Evolutionary conservation across 306 rosid species (phyloP).

Genomic region (peach (Prunus persica)): DNA sequence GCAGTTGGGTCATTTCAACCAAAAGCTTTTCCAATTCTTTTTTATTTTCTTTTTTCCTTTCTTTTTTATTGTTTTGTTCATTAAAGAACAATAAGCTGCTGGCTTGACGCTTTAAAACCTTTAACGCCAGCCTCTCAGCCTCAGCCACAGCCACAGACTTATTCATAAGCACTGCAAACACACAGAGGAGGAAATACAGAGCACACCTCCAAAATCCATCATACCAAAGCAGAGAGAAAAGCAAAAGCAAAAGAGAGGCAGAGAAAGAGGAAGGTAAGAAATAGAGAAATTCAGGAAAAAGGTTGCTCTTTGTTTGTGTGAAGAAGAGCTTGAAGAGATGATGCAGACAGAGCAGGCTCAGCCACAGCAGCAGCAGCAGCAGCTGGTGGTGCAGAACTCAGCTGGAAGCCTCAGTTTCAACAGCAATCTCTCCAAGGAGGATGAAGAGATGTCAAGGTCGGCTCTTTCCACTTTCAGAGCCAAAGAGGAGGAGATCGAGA

Average conservation of each 20-base stretch:
- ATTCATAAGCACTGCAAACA: slow-evolving; percentile 42
- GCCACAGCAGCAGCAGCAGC: slow-evolving; percentile 45
- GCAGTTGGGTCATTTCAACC: slow-evolving; percentile 56
- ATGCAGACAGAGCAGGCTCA: slow-evolving; percentile 43
- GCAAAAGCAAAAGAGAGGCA: slow-evolving; percentile 11
- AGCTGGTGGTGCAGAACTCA: slow-evolving; percentile 70
- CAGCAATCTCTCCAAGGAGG: slow-evolving; percentile 87
- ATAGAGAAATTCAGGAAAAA: slow-evolving; percentile 36
- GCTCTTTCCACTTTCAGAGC: slow-evolving; percentile 91
- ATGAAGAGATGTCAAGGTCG: slow-evolving; percentile 92
- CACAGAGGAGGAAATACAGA: slow-evolving; percentile 33
- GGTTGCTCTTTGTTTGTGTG: slow-evolving; percentile 12
- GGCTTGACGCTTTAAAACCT: slow-evolving; percentile 23
- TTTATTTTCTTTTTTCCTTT: background rate
- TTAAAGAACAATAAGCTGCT: slow-evolving; percentile 16
- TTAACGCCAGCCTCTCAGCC: slow-evolving; percentile 1
- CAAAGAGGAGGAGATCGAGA: slow-evolving; percentile 93
- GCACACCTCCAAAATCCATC: slow-evolving; percentile 40
- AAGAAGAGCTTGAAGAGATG: slow-evolving; percentile 22
- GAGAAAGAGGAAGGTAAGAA: slow-evolving; percentile 19
- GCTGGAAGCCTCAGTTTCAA: slow-evolving; percentile 81
- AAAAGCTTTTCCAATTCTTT: slow-evolving; percentile 12
- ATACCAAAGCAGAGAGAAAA: slow-evolving; percentile 49
- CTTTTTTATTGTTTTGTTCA: slow-evolving; percentile 7
- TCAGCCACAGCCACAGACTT: slow-evolving; percentile 1